Evolutionary conservation across 208 protist genomes (phyloP).

Genomic region (Trypanosoma platydactyli): DNA sequence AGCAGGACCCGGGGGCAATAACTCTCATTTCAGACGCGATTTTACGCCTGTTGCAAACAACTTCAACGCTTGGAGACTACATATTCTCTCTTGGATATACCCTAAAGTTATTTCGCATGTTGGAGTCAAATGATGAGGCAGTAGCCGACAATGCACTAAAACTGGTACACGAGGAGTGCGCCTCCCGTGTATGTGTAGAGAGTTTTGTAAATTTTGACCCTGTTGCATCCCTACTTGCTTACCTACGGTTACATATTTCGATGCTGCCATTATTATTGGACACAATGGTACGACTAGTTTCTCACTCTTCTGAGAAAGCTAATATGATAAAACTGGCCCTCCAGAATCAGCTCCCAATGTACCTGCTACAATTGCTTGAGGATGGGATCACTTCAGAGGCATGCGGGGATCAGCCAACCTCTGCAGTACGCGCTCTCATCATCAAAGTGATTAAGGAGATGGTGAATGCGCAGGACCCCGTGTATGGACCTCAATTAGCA

Average conservation of each 20-base stretch:
- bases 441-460: conserved; percentile 89
- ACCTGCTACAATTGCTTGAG: conserved; percentile 66
- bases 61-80: conserved; percentile 55
- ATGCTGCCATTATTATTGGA: conserved; percentile 50
- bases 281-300: conserved; percentile 57
- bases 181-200: conserved; percentile 62
- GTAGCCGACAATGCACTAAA: conserved; percentile 39
- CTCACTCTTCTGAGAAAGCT: conserved; percentile 33
- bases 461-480: conserved; percentile 41
- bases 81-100: conserved; percentile 70
- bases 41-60: conserved; percentile 46
- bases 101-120: conserved; percentile 50
- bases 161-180: conserved; percentile 59
- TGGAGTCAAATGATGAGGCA: conserved; percentile 21
- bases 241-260: conserved; percentile 26
- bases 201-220: conserved; percentile 41
- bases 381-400: conserved; percentile 40
- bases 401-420: conserved; percentile 34
- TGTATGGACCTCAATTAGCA: conserved; percentile 38
- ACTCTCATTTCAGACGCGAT: conserved; percentile 52
- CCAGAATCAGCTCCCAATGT: conserved; percentile 46
- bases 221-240: conserved; percentile 44
- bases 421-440: conserved; percentile 76
- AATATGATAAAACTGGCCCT: conserved; percentile 34
- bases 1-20: conserved; percentile 23